Base-by-base conservation (phyloP, 768 basidiomycete species). In the Pluteus cervinus region DNA sequence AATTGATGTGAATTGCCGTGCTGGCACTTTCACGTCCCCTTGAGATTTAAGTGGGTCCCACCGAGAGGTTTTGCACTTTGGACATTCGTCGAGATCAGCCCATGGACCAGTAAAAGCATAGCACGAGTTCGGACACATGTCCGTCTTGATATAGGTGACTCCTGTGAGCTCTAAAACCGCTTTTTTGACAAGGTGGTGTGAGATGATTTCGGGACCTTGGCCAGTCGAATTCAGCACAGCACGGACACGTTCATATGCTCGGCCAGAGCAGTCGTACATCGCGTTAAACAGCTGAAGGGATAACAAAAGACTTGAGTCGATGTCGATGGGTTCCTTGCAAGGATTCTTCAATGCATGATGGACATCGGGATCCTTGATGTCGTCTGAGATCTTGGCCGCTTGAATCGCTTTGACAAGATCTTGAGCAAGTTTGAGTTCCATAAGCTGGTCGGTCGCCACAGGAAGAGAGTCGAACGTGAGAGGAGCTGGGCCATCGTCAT, bases 121-220 rank as follows among this genome's bases (percentile, higher is more conserved):
- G 21, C 38, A 40, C 11, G 30, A 32, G 12, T 40, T 32, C 14
- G 18, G 12, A 18, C 38, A 40, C 38, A 40, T 40, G 14, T 40
- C 38, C 7, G 17, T 40, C 9, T 32, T 4, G 16, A 39, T 39
- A 3, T 31, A 4, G 9, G 24, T 28, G 5, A 39, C 20, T 5
- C 29, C 20, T 12, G 28, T 39, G 8, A 30, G 8, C 11, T 39
- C 37, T 8, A 14, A 7, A 9, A 30, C 22, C 6, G n/a, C 8
- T 30, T 30, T 39, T 14, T 39, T 18, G 28, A 39, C 37, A 22
- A 20, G n/a, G 29, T 39, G 29, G 15, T 29, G 28, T 3, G 37
- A 39, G 7, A 26, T 17, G 14, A 39, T 15, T 21, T 17, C 24
- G 24, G 32, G 14, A 12, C 20, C 14, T 39, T 28, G 37, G 29